Evolutionary conservation across 2,329 filamentous ascomycete genomes (phyloP), one percentile per base, ranked within the genome.

Genomic region (Xylariales sp.): DNA sequence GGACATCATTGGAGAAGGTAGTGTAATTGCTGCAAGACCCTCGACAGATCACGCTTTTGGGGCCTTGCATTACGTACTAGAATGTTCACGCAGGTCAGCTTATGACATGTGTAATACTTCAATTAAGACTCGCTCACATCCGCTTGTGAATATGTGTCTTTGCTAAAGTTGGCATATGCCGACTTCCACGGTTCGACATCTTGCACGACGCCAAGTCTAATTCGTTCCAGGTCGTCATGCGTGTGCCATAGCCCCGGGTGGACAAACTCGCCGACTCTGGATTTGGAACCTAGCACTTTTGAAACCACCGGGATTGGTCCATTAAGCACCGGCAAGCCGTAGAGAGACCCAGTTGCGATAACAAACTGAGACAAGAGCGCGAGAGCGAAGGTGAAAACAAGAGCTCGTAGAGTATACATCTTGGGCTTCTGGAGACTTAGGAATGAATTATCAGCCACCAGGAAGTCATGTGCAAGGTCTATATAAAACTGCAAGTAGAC

Each of bases 21-120:
- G 51, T 59, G 29, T 64, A 63, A 33, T 66, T 66, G 45, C 51
- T 62, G 27, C 46, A 38, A 5, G 33, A 5, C 1, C 63, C 61
- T 2, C 62, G 54, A 5, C 53, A 60, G 5, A 57, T 32, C 3
- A 64, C 50, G 0, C 42, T 31, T 6, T 56, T 47, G 2, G 62
- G 62, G 0, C 53, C 52, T 17, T 50, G 45, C 56, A 65, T 52
- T 24, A 43, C 34, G 42, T 63, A 55, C 40, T 51, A 14, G 12
- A 28, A 24, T 18, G 14, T n/a, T 12, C 18, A 33, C 10, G 15
- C 28, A 29, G n/a, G 8, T n/a, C n/a, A n/a, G n/a, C n/a, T n/a
- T n/a, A n/a, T n/a, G n/a, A n/a, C n/a, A 14, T 29, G 7, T 8
- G 17, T 11, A 7, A 29, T 7, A 29, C 8, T 8, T 29, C n/a